Evolutionary conservation across 768 basidiomycete genomes (phyloP).

Genomic region (Clitopilus hobsonii): DNA sequence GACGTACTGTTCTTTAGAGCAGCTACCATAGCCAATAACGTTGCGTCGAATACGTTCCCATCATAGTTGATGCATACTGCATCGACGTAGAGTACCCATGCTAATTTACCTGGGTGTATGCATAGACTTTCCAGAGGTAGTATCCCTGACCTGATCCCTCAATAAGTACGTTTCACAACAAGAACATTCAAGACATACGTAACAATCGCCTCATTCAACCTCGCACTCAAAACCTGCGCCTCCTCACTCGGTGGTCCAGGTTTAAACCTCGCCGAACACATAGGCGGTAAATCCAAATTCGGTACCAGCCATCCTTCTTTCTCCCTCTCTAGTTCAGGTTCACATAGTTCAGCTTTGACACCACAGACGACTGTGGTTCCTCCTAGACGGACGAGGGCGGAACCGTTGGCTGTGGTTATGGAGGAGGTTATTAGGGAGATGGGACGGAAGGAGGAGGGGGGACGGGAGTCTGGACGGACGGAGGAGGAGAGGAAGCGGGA

Average conservation of each 20-base stretch:
- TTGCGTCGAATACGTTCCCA: slow-evolving; percentile 91
- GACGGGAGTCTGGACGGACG: slow-evolving; percentile 80
- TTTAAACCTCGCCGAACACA: slow-evolving; percentile 92
- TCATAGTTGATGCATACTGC: slow-evolving; percentile 96
- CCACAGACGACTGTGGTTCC: slow-evolving; percentile 96
- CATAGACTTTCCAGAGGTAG: slow-evolving; percentile 66
- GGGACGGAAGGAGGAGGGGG: slow-evolving; percentile 65
- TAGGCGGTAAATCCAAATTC: slow-evolving; percentile 89
- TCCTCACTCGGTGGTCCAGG: slow-evolving; percentile 94
- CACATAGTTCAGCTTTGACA: slow-evolving; percentile 91
- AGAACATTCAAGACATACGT: slow-evolving; percentile 43
- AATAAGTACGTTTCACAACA: not conserved
- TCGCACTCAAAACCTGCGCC: slow-evolving; percentile 85
- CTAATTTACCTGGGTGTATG: slow-evolving; percentile 77
- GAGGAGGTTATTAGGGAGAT: slow-evolving; percentile 81
- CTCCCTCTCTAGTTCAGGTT: slow-evolving; percentile 77
- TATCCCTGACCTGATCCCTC: slow-evolving; percentile 49
- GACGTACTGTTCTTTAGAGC: slow-evolving; percentile 80
- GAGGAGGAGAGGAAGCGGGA: slow-evolving; percentile 78
- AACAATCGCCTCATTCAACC: slow-evolving; percentile 73
- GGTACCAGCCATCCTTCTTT: slow-evolving; percentile 86
- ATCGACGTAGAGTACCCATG: slow-evolving; percentile 94
- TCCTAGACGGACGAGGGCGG: slow-evolving; percentile 86
- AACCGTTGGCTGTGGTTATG: slow-evolving; percentile 91
- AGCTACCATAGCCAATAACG: slow-evolving; percentile 81